A percentile compares a stretch with the other conserved stretches of the same genome.
These are phyloP conservation scores for Schizochytrium sp. DNA, from an alignment of 108 stramenopile species.

Conservation along the genomic window DNA sequence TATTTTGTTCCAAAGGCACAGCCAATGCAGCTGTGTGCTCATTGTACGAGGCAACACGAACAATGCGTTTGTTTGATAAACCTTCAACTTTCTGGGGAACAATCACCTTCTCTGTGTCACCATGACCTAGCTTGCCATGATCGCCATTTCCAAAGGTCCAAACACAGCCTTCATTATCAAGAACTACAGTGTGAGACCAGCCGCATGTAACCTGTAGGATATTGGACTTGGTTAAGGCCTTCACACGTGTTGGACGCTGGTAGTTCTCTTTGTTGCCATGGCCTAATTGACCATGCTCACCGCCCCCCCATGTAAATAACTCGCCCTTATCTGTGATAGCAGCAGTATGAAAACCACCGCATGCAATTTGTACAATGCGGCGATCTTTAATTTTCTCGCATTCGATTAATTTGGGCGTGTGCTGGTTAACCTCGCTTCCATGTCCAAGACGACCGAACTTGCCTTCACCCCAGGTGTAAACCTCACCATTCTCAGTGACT, in stretches of 20 bases:
- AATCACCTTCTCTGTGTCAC: constrained; percentile 85
- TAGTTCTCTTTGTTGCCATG: constrained; percentile 92
- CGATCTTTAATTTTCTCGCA: constrained; percentile 58
- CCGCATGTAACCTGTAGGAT: constrained; percentile 84
- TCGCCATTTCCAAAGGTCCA: constrained; percentile 87
- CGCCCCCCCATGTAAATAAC: constrained; percentile 90
- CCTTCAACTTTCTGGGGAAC: constrained; percentile 87
- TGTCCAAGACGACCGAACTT: constrained; percentile 94
- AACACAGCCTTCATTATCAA: constrained; percentile 82
- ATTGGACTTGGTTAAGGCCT: constrained; percentile 76
- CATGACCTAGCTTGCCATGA: constrained; percentile 90
- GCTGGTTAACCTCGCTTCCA: constrained; percentile 87
- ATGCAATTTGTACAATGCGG: constrained; percentile 73
- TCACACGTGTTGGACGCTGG: constrained; percentile 82
- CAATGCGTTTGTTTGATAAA: constrained; percentile 86
- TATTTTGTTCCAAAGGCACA: constrained; percentile 70
- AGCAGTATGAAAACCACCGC: constrained; percentile 91
- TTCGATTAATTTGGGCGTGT: constrained; percentile 86
- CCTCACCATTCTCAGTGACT: constrained; percentile 84
- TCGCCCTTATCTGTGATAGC: constrained; percentile 88
- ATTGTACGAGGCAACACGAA: constrained; percentile 94
- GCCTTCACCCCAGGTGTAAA: constrained; percentile 87
- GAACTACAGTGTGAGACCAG: constrained; percentile 92
- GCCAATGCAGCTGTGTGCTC: constrained; percentile 93
- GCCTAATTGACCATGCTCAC: constrained; percentile 89